phyloP scores from a whole-genome alignment of 108 stramenopile species.

The Stephanodiscus triporus region DNA sequence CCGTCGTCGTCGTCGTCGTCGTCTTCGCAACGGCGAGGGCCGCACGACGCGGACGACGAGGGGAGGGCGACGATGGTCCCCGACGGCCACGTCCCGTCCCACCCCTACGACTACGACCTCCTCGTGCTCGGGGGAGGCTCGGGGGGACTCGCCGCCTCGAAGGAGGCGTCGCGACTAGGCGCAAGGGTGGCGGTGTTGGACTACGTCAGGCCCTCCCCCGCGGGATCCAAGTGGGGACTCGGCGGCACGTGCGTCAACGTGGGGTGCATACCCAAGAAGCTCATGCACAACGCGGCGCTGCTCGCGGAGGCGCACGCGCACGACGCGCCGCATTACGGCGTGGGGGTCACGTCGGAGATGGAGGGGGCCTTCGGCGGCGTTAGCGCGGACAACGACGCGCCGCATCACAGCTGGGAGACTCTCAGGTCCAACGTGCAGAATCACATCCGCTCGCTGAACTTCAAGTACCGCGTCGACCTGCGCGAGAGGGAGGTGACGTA shows the following conservation, averaged over 20 bases:
- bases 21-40: no score
- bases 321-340: slow-evolving; percentile 81
- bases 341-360: slow-evolving; percentile 45
- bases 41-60: background rate
- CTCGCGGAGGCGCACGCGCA: slow-evolving; percentile 56
- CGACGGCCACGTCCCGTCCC: slow-evolving; percentile 62
- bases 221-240: slow-evolving; percentile 95
- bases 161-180: slow-evolving; percentile 93
- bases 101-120: slow-evolving; percentile 94
- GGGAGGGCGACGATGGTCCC: slow-evolving; percentile 17
- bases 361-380: slow-evolving; percentile 27
- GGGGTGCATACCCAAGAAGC: slow-evolving; percentile 98
- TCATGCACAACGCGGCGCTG: slow-evolving; percentile 92
- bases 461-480: slow-evolving; percentile 95
- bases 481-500: slow-evolving; percentile 94
- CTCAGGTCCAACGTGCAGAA: slow-evolving; percentile 88
- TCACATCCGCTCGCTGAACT: slow-evolving; percentile 96
- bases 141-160: slow-evolving; percentile 92
- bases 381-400: slow-evolving; percentile 17
- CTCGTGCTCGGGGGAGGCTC: slow-evolving; percentile 98
- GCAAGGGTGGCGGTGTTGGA: slow-evolving; percentile 95
- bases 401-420: slow-evolving; percentile 68
- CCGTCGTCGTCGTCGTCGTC: background rate
- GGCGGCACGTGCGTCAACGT: slow-evolving; percentile 98
- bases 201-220: slow-evolving; percentile 95